These are phyloP conservation scores for Rhododendron molle DNA, from an alignment of 148 eudicot species.

Conservation along the genomic window DNA sequence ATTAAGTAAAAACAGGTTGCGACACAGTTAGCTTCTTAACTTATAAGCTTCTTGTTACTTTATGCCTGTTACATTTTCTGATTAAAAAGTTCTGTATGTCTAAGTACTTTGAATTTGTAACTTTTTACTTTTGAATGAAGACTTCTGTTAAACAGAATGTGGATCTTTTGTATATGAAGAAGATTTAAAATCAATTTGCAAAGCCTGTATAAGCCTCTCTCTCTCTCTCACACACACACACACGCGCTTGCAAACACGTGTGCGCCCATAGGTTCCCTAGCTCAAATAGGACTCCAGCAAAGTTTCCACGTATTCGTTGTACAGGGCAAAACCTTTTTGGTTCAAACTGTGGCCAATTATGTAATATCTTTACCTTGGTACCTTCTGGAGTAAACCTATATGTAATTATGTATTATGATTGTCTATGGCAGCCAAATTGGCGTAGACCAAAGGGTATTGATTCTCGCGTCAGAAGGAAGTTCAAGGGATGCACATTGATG, in stretches of 20 bases:
- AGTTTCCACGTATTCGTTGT: no score
- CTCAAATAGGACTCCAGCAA: not conserved
- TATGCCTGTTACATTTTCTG: slow-evolving; percentile 24
- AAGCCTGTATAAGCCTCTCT: not conserved
- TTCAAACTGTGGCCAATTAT: not conserved
- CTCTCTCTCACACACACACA: not conserved
- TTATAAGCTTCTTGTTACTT: slow-evolving; percentile 29
- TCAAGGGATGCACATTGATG: slow-evolving; percentile 48
- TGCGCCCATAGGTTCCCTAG: no score
- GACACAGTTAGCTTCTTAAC: slow-evolving; percentile 28
- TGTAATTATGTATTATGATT: not conserved
- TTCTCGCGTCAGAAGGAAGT: slow-evolving; percentile 53
- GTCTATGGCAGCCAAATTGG: slow-evolving; percentile 35
- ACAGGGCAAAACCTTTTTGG: not conserved
- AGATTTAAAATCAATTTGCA: no score
- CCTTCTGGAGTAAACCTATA: not conserved
- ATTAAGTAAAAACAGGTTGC: slow-evolving; percentile 25
- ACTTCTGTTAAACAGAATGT: not conserved
- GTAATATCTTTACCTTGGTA: not conserved
- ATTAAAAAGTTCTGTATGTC: not conserved
- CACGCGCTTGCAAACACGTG: not conserved
- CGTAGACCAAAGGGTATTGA: slow-evolving; percentile 66
- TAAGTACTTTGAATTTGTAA: not conserved
- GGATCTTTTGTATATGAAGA: not conserved
- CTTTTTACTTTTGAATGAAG: not conserved